A percentile compares a stretch with the other conserved stretches of the same genome.
Conservation (phyloP, 306 rosid species). For the Sesbania bispinosa region DNA sequence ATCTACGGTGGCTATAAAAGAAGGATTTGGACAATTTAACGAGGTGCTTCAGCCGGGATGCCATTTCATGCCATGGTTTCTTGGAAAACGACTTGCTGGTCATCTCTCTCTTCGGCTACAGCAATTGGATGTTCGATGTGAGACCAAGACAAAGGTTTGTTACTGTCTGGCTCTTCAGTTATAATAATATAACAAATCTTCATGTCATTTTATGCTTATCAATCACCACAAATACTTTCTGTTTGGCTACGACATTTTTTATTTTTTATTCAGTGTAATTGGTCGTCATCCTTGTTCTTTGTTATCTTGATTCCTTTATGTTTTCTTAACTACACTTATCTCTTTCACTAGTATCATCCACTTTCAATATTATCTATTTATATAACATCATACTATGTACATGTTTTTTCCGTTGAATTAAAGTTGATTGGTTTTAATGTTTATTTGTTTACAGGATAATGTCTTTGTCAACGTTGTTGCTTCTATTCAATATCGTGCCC, state of each 20-base stretch:
- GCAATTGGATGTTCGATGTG: slow-evolving; percentile 84
- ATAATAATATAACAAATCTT: slow-evolving; percentile 44
- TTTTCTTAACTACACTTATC: neutral
- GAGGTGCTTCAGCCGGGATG: slow-evolving; percentile 87
- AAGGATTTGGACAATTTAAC: slow-evolving; percentile 70
- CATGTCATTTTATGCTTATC: neutral
- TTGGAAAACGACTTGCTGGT: slow-evolving; percentile 74
- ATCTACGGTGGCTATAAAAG: slow-evolving; percentile 68
- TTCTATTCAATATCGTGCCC: slow-evolving; percentile 84
- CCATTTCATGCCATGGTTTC: slow-evolving; percentile 87
- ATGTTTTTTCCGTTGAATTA: neutral
- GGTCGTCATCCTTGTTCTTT: neutral
- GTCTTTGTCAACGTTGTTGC: slow-evolving; percentile 94
- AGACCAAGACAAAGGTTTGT: slow-evolving; percentile 90
- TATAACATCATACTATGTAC: neutral
- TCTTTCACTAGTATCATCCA: neutral
- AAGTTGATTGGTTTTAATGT: neutral
- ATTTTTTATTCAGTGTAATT: neutral
- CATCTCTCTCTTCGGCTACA: slow-evolving; percentile 83
- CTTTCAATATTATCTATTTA: neutral
- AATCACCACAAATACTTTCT: neutral
- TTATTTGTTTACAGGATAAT: slow-evolving; percentile 53
- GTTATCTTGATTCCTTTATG: neutral
- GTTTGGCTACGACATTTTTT: neutral
- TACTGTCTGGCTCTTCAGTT: neutral